phyloP scores from a whole-genome alignment of 345 rosid species.

The Eucalyptus brandiana region DNA sequence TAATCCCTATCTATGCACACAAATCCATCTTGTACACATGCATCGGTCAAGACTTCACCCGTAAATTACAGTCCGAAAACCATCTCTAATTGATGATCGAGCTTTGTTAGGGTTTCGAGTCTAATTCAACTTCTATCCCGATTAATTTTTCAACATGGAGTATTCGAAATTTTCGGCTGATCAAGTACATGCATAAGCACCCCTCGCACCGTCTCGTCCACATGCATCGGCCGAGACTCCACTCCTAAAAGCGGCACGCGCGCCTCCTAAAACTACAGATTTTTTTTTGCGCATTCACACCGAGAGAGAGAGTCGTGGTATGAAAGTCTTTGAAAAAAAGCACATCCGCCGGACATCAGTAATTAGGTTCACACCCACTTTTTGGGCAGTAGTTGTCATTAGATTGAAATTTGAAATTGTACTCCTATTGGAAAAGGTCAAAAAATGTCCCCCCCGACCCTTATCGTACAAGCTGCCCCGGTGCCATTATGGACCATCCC shows the following conservation, averaged over 20 bases:
- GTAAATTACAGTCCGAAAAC: neutral
- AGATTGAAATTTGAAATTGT: neutral
- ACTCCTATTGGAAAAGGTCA: neutral
- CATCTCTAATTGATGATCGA: no score
- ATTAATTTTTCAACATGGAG: neutral
- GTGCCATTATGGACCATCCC: neutral
- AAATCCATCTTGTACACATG: neutral
- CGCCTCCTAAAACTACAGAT: neutral
- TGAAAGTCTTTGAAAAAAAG: neutral
- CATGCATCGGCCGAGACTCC: neutral
- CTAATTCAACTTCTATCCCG: neutral
- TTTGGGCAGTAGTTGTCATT: neutral
- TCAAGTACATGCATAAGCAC: neutral
- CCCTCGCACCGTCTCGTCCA: neutral
- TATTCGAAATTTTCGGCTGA: neutral
- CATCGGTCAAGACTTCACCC: neutral
- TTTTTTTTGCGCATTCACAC: neutral
- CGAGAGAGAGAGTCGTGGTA: neutral
- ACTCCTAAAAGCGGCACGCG: neutral
- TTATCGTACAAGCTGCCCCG: neutral
- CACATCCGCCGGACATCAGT: neutral
- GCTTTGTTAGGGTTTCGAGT: neutral
- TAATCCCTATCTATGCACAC: rapidly evolving
- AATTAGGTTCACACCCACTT: neutral
- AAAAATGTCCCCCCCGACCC: neutral